Percentiles rank a stretch among this genome's conserved stretches.
These are phyloP conservation scores for Blastobotrys peoriensis DNA, from an alignment of 805 yeast species.

Conservation along the genomic window DNA sequence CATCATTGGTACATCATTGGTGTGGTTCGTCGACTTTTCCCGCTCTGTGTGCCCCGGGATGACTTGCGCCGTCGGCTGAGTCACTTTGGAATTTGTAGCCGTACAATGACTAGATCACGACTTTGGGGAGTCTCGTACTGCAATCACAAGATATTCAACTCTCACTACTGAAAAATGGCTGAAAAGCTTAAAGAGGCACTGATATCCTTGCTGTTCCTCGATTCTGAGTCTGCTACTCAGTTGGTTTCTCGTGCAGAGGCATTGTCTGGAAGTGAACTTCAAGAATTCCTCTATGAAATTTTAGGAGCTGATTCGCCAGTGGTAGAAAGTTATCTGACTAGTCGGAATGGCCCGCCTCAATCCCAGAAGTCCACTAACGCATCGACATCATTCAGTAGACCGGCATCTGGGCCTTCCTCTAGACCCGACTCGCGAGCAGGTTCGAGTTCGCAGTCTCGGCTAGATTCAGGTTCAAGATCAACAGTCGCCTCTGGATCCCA, in stretches of 20 bases:
- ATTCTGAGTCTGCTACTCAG: constrained; percentile 3
- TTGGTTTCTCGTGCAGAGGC: constrained; percentile 3
- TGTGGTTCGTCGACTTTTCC: too few relatives aligned
- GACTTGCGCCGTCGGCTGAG: too few relatives aligned
- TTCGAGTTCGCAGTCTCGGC: neutral
- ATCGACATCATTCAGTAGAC: neutral
- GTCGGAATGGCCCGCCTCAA: neutral
- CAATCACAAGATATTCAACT: too few relatives aligned
- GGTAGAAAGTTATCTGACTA: neutral
- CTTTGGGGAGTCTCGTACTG: too few relatives aligned
- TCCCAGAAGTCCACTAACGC: neutral
- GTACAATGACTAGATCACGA: too few relatives aligned
- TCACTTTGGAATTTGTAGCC: too few relatives aligned
- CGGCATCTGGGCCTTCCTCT: neutral
- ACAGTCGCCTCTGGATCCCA: neutral
- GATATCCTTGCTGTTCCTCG: neutral
- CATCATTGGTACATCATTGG: too few relatives aligned
- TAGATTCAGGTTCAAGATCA: neutral
- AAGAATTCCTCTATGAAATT: constrained; percentile 1
- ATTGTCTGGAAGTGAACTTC: neutral
- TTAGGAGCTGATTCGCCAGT: constrained; percentile 2
- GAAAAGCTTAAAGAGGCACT: neutral
- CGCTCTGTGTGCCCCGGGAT: too few relatives aligned
- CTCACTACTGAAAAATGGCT: constrained; percentile 1
- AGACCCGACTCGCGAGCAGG: neutral